Percentiles rank a stretch among this genome's conserved stretches.
These are phyloP conservation scores for Aspergillus novoparasiticus DNA, from an alignment of 2,329 filamentous ascomycete genomes.

Conservation along the genomic window DNA sequence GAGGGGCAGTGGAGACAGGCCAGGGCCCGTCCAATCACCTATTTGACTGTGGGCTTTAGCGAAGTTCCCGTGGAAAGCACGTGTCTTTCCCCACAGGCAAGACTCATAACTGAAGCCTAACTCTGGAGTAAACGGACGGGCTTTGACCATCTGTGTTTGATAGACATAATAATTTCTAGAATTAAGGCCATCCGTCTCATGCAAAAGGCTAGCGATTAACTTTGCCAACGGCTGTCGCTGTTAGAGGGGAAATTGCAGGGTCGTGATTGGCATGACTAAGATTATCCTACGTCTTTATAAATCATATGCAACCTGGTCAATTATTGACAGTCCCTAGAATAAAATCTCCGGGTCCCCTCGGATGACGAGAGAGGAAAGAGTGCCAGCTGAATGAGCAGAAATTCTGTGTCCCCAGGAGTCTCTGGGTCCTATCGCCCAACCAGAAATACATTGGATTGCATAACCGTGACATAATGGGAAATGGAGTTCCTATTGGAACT, in stretches of 20 bases:
- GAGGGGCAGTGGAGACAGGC: neutral
- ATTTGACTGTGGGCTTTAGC: neutral
- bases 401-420: neutral
- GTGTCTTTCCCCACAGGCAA: slow-evolving; percentile 1
- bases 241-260: neutral
- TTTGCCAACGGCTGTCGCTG: neutral
- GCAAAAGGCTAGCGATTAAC: neutral
- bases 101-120: neutral
- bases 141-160: neutral
- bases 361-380: neutral
- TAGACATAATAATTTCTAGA: neutral
- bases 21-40: neutral
- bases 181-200: neutral
- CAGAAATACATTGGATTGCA: neutral
- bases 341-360: neutral
- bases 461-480: neutral
- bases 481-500: neutral
- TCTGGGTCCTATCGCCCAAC: neutral
- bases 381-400: neutral
- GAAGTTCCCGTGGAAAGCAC: neutral
- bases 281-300: neutral
- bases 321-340: neutral
- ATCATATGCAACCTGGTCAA: neutral
- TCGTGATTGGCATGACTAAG: neutral
- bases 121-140: neutral